Conservation (phyloP, 73 alveolate genomes). For the Stentor coeruleus region DNA sequence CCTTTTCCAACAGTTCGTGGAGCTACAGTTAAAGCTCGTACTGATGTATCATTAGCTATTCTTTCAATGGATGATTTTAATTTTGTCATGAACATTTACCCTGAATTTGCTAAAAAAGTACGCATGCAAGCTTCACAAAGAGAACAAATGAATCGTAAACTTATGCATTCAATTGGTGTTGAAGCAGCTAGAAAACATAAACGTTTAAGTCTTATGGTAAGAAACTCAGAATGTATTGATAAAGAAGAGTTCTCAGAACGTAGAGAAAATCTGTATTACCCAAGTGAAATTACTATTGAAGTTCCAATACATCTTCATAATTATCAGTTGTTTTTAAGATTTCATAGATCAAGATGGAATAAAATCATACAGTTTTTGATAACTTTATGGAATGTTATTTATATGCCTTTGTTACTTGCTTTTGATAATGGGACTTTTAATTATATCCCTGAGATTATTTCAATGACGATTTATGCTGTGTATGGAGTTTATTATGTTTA, state of each 20-base stretch:
- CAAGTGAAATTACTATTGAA: neutral
- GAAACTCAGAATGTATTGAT: neutral
- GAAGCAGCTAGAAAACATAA: neutral
- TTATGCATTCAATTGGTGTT: neutral
- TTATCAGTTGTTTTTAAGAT: neutral
- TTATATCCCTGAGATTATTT: constrained; percentile 28
- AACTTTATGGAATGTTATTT: constrained; percentile 41
- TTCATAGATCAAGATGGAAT: neutral
- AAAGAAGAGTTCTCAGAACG: neutral
- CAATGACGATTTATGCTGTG: constrained; percentile 30
- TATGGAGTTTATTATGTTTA: neutral
- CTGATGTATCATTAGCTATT: constrained; percentile 43
- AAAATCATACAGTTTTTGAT: neutral
- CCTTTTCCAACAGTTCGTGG: neutral
- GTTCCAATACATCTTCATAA: neutral
- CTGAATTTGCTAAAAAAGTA: constrained; percentile 38
- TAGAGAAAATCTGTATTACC: neutral
- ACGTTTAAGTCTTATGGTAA: neutral
- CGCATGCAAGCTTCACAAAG: neutral
- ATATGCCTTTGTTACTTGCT: constrained; percentile 49
- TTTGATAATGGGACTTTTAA: constrained; percentile 23
- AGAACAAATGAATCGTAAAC: neutral
- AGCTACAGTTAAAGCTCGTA: constrained; percentile 38
- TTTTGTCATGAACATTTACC: constrained; percentile 45
- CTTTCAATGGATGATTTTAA: constrained; percentile 46